Evolutionary conservation across 179 eudicot species (phyloP).

Genomic region (Corrigiola litoralis): DNA sequence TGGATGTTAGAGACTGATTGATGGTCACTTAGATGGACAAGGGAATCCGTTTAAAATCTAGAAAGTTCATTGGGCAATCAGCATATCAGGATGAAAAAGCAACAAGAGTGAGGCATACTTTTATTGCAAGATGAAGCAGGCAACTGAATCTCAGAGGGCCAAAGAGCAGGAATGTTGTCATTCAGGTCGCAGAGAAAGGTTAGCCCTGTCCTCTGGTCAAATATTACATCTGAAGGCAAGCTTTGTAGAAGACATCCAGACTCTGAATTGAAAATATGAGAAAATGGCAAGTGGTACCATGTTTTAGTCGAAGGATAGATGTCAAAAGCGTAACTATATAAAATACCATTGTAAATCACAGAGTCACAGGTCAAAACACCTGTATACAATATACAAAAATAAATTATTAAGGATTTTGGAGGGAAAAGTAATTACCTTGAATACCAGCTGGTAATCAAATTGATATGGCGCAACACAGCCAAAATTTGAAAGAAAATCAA

Average conservation of each 20-base stretch:
- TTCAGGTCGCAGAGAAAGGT: slow-evolving; percentile 89
- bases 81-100: slow-evolving; percentile 3
- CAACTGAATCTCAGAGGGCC: slow-evolving; percentile 75
- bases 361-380: neutral
- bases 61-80: neutral
- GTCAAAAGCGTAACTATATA: neutral
- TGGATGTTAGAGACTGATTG: slow-evolving; percentile 4
- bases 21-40: neutral
- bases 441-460: slow-evolving; percentile 48
- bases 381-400: neutral
- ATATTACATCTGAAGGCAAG: slow-evolving; percentile 81
- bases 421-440: slow-evolving; percentile 53
- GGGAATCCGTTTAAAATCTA: no score
- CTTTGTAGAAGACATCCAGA: slow-evolving; percentile 96
- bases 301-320: neutral
- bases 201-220: slow-evolving; percentile 66
- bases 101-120: slow-evolving; percentile 40
- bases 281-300: neutral
- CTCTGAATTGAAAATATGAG: slow-evolving; percentile 32
- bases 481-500: slow-evolving; percentile 6
- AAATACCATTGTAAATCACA: neutral
- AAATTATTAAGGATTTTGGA: neutral
- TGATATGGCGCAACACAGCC: slow-evolving; percentile 12
- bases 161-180: slow-evolving; percentile 96
- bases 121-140: slow-evolving; percentile 82